These are phyloP conservation scores for Tripterygium wilfordii DNA, from an alignment of 177 flowering plant genomes.

Conservation along the genomic window DNA sequence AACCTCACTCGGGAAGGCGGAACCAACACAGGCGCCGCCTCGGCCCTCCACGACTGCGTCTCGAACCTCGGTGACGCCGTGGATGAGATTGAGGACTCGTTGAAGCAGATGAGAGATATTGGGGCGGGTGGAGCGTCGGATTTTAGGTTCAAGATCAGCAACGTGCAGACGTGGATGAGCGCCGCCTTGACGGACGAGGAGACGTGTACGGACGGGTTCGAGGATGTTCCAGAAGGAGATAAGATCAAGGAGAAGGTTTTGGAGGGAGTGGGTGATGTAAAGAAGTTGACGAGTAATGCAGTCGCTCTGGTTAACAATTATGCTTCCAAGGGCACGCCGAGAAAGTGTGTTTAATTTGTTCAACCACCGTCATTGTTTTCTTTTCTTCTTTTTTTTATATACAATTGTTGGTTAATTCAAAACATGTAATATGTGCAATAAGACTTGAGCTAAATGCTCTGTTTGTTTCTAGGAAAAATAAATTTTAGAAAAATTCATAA, in stretches of 20 bases:
- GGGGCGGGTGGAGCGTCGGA: slow-evolving; percentile 22
- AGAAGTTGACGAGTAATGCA: slow-evolving; percentile 68
- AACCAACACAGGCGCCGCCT: slow-evolving; percentile 24
- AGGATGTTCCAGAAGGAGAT: slow-evolving; percentile 34
- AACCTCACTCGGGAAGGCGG: slow-evolving; percentile 28
- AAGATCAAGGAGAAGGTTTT: slow-evolving; percentile 38
- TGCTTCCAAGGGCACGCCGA: slow-evolving; percentile 18
- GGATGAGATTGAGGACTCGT: slow-evolving; percentile 57
- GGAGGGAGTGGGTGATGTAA: slow-evolving; percentile 22
- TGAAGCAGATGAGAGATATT: slow-evolving; percentile 48
- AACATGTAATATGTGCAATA: too few relatives aligned
- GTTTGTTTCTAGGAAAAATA: too few relatives aligned
- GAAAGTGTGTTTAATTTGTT: too few relatives aligned
- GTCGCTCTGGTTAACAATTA: slow-evolving; percentile 62
- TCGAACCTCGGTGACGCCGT: too few relatives aligned
- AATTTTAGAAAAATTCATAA: too few relatives aligned
- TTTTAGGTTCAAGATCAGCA: slow-evolving; percentile 53
- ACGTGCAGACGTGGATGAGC: too few relatives aligned
- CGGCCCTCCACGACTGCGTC: slow-evolving; percentile 65
- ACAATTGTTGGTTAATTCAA: too few relatives aligned
- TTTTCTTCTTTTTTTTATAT: too few relatives aligned
- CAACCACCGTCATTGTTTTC: too few relatives aligned
- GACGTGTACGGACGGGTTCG: slow-evolving; percentile 73
- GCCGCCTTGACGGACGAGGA: slow-evolving; percentile 73
- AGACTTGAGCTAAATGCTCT: too few relatives aligned